Conservation (phyloP, 805 yeast genomes). For the Yarrowia divulgata region DNA sequence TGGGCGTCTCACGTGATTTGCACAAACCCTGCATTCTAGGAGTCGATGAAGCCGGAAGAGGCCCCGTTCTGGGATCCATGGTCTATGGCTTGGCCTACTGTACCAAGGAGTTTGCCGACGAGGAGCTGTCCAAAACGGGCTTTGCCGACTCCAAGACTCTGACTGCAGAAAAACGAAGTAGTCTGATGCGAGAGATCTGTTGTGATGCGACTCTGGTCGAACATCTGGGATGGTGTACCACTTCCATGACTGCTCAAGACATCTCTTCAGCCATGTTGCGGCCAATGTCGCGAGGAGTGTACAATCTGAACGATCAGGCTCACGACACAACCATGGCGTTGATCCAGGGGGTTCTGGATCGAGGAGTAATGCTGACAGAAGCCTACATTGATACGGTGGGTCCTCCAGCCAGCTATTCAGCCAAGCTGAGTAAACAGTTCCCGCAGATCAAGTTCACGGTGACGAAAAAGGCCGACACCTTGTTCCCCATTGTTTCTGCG, state of each 20-base stretch:
- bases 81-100: slow-evolving; percentile 92
- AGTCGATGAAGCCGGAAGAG: slow-evolving; percentile 98
- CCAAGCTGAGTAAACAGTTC: slow-evolving; percentile 70
- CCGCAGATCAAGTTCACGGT: slow-evolving; percentile 79
- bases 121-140: slow-evolving; percentile 64
- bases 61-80: slow-evolving; percentile 98
- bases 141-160: slow-evolving; percentile 94
- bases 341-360: slow-evolving; percentile 67
- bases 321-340: slow-evolving; percentile 90
- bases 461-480: slow-evolving; percentile 92
- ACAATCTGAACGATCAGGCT: slow-evolving; percentile 92
- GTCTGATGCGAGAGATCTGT: slow-evolving; percentile 67
- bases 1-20: background rate
- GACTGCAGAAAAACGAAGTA: slow-evolving; percentile 71
- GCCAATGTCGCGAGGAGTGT: slow-evolving; percentile 58
- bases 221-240: slow-evolving; percentile 87
- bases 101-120: slow-evolving; percentile 57
- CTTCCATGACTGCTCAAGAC: slow-evolving; percentile 84
- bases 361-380: slow-evolving; percentile 70
- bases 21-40: slow-evolving; percentile 61
- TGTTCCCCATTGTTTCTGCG: slow-evolving; percentile 89
- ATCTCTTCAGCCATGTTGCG: slow-evolving; percentile 88
- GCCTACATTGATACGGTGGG: slow-evolving; percentile 96
- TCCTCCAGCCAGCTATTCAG: slow-evolving; percentile 85
- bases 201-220: slow-evolving; percentile 55